phyloP scores from a whole-genome alignment of 148 eudicot species.

The Rhododendron simsii region DNA sequence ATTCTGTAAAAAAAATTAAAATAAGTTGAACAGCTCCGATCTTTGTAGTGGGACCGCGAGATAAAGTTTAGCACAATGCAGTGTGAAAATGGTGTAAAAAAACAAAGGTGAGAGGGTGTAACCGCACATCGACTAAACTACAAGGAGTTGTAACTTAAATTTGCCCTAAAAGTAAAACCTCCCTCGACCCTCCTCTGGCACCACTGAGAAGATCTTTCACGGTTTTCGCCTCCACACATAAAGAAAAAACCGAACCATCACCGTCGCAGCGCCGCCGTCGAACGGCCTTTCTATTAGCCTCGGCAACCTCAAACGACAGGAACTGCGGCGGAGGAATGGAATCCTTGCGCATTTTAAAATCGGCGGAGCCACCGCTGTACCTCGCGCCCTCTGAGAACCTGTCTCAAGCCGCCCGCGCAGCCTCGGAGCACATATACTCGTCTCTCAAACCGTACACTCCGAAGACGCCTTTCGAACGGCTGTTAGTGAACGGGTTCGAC shows the following conservation, averaged over 20 bases:
- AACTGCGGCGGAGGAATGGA: constrained; percentile 15
- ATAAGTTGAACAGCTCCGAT: too few relatives aligned
- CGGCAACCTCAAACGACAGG: constrained; percentile 11
- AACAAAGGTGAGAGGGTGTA: background rate
- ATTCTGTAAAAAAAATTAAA: too few relatives aligned
- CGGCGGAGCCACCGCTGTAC: constrained; percentile 59
- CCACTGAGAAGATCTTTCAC: background rate
- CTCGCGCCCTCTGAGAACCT: constrained; percentile 55
- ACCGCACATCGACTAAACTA: background rate
- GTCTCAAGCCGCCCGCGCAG: constrained; percentile 46
- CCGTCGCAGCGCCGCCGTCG: background rate
- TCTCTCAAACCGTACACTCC: constrained; percentile 58
- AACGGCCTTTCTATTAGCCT: background rate
- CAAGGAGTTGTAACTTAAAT: background rate
- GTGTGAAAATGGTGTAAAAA: too few relatives aligned
- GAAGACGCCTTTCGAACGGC: constrained; percentile 56
- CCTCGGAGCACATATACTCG: constrained; percentile 47
- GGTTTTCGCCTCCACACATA: background rate
- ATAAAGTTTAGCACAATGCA: too few relatives aligned
- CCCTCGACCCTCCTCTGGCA: background rate
- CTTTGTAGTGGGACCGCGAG: too few relatives aligned
- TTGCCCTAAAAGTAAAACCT: background rate
- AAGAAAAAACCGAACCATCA: background rate
- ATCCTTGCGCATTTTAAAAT: constrained; percentile 52
- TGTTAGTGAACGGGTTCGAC: constrained; percentile 66